Percentiles rank a stretch among this genome's conserved stretches.
Conservation (phyloP, 2,329 filamentous ascomycete species). For the Pseudogymnoascus sp. region DNA sequence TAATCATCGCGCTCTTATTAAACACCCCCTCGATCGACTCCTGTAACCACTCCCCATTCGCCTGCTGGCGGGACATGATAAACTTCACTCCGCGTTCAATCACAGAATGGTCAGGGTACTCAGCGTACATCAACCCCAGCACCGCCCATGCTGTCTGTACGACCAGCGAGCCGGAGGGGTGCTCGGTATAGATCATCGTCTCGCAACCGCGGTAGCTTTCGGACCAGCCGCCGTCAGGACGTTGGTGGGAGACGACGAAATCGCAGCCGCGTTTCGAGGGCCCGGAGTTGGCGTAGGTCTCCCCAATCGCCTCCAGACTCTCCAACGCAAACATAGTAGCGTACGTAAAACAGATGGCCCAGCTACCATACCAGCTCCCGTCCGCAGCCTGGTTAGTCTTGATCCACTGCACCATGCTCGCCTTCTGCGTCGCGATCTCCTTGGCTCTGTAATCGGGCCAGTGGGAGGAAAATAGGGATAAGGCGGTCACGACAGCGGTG, state of each 20-base stretch:
- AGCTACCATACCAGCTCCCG: constrained; percentile 95
- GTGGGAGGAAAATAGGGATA: constrained; percentile 71
- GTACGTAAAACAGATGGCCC: constrained; percentile 98
- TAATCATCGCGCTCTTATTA: constrained; percentile 99
- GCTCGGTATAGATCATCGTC: constrained; percentile 63
- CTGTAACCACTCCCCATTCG: constrained; percentile 89
- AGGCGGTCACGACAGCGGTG: constrained; percentile 81
- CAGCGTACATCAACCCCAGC: constrained; percentile 72
- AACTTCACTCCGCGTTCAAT: constrained; percentile 68
- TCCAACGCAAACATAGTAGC: constrained; percentile 94
- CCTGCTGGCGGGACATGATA: constrained; percentile 75
- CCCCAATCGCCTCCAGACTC: constrained; percentile 70
- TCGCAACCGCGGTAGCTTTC: constrained; percentile 87
- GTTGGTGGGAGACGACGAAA: constrained; percentile 78
- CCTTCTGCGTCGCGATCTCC: constrained; percentile 68
- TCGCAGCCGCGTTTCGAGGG: constrained; percentile 68
- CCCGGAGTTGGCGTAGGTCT: constrained; percentile 67
- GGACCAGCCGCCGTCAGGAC: constrained; percentile 88
- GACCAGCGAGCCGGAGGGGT: constrained; percentile 69
- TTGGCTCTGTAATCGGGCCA: constrained; percentile 70
- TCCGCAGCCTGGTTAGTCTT: constrained; percentile 67
- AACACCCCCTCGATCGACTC: constrained; percentile 97
- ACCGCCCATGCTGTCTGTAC: constrained; percentile 92
- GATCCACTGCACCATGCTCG: constrained; percentile 72
- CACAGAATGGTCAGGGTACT: constrained; percentile 65